Percentiles rank a stretch among this genome's conserved stretches.
These are phyloP conservation scores for Effrenium voratum DNA, from an alignment of 73 alveolate species.

Conservation along the genomic window DNA sequence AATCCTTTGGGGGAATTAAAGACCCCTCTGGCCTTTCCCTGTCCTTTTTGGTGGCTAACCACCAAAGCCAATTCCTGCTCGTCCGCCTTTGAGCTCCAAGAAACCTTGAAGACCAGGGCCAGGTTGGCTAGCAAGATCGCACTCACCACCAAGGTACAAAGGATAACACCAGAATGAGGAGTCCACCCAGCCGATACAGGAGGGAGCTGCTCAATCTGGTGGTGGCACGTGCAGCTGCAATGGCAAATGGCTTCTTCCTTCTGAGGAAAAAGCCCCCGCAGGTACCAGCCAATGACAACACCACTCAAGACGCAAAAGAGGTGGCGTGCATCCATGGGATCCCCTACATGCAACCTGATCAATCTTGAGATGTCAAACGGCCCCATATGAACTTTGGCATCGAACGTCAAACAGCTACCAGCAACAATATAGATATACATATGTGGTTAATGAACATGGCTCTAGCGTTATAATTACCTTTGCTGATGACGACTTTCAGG, in stretches of 20 bases:
- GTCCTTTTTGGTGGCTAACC: neutral
- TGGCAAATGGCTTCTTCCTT: neutral
- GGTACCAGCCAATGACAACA: neutral
- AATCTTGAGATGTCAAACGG: neutral
- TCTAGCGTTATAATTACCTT: no score
- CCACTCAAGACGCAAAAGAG: neutral
- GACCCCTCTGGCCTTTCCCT: constrained; percentile 8
- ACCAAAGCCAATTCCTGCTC: constrained; percentile 1
- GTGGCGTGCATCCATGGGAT: neutral
- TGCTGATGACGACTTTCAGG: no score
- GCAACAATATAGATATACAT: no score
- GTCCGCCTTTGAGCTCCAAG: neutral
- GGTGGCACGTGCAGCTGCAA: neutral
- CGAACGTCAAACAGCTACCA: neutral
- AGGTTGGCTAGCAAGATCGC: neutral
- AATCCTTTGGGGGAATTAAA: neutral
- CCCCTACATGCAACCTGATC: no score
- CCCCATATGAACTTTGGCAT: neutral
- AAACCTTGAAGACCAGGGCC: neutral
- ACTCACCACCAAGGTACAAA: neutral
- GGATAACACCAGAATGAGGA: neutral
- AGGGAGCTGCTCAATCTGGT: neutral
- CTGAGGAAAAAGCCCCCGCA: neutral
- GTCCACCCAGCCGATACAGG: neutral
- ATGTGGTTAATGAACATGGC: no score